A percentile compares a stretch with the other conserved stretches of the same genome.
Evolutionary conservation across 2,329 filamentous ascomycete species (phyloP).

Genomic region (Sarocladium kiliense): DNA sequence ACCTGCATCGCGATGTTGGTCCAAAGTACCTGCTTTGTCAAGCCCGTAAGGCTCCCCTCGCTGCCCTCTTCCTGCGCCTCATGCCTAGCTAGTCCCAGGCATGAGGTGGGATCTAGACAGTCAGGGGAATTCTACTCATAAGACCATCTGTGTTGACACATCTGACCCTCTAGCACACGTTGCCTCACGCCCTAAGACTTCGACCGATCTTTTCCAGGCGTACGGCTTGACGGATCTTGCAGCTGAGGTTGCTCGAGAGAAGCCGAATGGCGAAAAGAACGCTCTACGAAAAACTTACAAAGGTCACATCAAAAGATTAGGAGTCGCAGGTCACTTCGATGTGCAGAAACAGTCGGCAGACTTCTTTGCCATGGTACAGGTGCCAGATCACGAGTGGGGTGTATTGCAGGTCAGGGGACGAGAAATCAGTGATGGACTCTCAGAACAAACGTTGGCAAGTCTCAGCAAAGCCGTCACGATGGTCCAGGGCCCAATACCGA

Average conservation of each 20-base stretch:
- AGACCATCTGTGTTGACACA: constrained; percentile 36
- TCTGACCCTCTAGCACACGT: constrained; percentile 41
- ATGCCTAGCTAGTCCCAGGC: constrained; percentile 12
- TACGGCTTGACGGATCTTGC: constrained; percentile 53
- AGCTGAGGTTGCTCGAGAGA: constrained; percentile 56
- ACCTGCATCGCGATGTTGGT: constrained; percentile 62
- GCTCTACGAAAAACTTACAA: constrained; percentile 64
- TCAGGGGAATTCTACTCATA: constrained; percentile 17
- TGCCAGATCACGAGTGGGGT: constrained; percentile 53
- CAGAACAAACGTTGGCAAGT: constrained; percentile 34
- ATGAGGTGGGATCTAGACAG: constrained; percentile 20
- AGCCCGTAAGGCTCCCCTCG: constrained; percentile 57
- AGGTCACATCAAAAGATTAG: constrained; percentile 60
- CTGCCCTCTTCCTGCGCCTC: constrained; percentile 24
- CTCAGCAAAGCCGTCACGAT: constrained; percentile 51
- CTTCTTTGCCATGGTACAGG: constrained; percentile 44
- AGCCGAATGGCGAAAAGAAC: constrained; percentile 63
- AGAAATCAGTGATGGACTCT: constrained; percentile 50
- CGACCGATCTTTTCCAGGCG: constrained; percentile 54
- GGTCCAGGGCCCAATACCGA: constrained; percentile 52
- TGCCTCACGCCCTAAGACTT: constrained; percentile 41
- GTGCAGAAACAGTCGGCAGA: constrained; percentile 43
- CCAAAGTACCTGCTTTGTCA: constrained; percentile 62
- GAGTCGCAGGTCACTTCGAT: constrained; percentile 58
- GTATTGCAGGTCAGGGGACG: constrained; percentile 48